Conservation (phyloP, 176 grass and related monocot species). For the Paspalum vaginatum region DNA sequence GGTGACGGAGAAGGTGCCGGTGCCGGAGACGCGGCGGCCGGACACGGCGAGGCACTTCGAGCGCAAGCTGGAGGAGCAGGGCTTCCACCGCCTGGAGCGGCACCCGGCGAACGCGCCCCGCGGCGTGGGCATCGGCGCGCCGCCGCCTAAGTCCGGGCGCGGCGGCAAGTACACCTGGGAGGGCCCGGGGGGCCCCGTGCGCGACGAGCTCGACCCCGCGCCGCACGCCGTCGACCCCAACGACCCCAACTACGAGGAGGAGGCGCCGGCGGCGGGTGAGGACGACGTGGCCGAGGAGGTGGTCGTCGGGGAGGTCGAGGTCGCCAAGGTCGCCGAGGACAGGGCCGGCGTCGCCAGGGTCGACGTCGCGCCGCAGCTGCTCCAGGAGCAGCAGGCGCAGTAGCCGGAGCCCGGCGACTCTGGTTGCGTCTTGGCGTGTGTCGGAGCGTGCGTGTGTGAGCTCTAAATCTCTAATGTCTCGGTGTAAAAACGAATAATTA, state of each 20-base stretch:
- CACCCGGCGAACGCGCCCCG: constrained; percentile 71
- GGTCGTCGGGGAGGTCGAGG: constrained; percentile 67
- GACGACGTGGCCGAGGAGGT: constrained; percentile 35
- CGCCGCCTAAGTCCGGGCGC: constrained; percentile 75
- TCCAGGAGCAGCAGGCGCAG: constrained; percentile 17
- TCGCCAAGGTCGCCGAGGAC: constrained; percentile 61
- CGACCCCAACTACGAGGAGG: constrained; percentile 82
- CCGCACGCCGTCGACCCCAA: constrained; percentile 66
- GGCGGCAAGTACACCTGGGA: constrained; percentile 96
- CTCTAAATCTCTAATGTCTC: no score
- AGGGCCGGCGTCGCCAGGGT: constrained; percentile 64
- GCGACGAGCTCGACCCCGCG: constrained; percentile 53
- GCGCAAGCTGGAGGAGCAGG: constrained; percentile 78
- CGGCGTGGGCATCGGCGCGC: constrained; percentile 55
- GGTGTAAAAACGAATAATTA: no score
- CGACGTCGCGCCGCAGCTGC: constrained; percentile 54
- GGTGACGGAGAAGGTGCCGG: constrained; percentile 47
- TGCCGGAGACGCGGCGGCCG: constrained; percentile 52
- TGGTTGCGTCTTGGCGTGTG: no score
- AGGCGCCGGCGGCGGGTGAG: neutral
- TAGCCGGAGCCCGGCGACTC: neutral
- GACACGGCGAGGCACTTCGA: constrained; percentile 61
- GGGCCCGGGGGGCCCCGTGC: constrained; percentile 48
- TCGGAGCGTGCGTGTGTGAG: no score
- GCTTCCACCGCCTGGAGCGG: constrained; percentile 62